Conservation (phyloP, 176 grass and related monocot genomes). For the Oryza coarctata region DNA sequence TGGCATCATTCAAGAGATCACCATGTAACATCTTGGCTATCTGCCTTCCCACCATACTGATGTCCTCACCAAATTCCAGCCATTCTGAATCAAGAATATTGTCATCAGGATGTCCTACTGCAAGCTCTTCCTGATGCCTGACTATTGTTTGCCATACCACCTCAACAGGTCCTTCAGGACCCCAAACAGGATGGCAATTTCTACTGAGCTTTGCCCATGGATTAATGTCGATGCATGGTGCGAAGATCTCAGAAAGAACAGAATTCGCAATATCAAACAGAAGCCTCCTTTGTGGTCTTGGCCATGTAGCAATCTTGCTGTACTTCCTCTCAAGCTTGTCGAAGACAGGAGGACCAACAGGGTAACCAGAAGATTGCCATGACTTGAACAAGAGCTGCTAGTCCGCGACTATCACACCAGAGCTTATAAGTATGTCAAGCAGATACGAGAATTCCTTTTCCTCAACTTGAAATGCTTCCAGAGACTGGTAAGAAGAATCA, state of each 20-base stretch:
- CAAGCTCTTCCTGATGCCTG: conserved; percentile 43
- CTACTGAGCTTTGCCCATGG: not conserved
- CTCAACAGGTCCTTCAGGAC: conserved; percentile 58
- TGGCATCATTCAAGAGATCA: conserved; percentile 63
- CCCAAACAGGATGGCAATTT: conserved; percentile 29
- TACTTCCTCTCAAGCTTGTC: conserved; percentile 77
- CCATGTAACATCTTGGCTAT: conserved; percentile 42
- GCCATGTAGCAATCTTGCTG: conserved; percentile 42
- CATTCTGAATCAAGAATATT: conserved; percentile 60
- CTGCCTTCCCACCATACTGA: conserved; percentile 43
- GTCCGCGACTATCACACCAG: conserved; percentile 44
- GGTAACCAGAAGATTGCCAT: conserved; percentile 44
- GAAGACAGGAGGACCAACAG: conserved; percentile 46
- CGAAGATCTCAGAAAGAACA: conserved; percentile 53
- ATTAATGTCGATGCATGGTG: conserved; percentile 13
- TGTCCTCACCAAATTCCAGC: conserved; percentile 42
- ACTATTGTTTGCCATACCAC: conserved; percentile 55
- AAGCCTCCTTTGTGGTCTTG: conserved; percentile 57
- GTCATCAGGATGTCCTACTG: conserved; percentile 27
- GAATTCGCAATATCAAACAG: conserved; percentile 64
- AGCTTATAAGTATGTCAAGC: conserved; percentile 64
- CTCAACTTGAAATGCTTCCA: conserved; percentile 58
- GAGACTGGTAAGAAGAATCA: conserved; percentile 31
- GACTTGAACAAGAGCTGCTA: conserved; percentile 49
- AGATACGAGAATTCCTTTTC: conserved; percentile 70